Percentiles rank a stretch among this genome's conserved stretches.
These are phyloP conservation scores for Dothideomycetes sp. DNA, from an alignment of 2,329 filamentous ascomycete species.

Conservation along the genomic window DNA sequence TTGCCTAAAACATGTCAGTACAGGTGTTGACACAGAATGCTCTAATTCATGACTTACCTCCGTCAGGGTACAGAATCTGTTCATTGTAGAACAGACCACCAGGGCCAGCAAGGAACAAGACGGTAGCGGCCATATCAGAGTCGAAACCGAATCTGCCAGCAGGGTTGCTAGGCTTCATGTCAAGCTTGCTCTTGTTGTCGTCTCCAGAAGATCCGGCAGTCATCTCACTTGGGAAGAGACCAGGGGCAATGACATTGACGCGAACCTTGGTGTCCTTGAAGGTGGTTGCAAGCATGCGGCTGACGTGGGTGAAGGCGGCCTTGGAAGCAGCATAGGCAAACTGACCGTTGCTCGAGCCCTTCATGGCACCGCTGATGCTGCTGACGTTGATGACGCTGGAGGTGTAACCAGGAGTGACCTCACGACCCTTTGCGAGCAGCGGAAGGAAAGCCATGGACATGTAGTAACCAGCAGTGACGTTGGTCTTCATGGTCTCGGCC, in stretches of 20 bases:
- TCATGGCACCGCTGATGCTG: constrained; percentile 44
- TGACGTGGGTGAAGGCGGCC: constrained; percentile 38
- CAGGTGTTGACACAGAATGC: neutral
- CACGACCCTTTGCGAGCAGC: constrained; percentile 41
- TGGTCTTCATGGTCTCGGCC: constrained; percentile 44
- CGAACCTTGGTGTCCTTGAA: constrained; percentile 36
- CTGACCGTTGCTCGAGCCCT: constrained; percentile 42
- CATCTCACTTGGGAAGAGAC: constrained; percentile 40
- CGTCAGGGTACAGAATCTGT: constrained; percentile 45
- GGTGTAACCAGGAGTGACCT: constrained; percentile 38
- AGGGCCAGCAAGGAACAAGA: constrained; percentile 42
- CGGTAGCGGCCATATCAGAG: constrained; percentile 43
- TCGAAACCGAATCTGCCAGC: constrained; percentile 37
- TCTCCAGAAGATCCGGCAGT: constrained; percentile 37
- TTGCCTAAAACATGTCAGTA: constrained; percentile 4
- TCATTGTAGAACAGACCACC: constrained; percentile 46
- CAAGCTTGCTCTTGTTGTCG: constrained; percentile 39
- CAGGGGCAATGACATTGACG: constrained; percentile 37
- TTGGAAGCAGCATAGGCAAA: constrained; percentile 46
- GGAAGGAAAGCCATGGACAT: constrained; percentile 47
- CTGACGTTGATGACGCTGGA: constrained; percentile 46
- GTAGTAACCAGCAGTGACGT: constrained; percentile 44
- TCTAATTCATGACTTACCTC: constrained; percentile 20
- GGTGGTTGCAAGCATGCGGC: constrained; percentile 37
- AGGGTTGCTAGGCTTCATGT: constrained; percentile 35